Evolutionary conservation across 1,284 basidiomycete genomes (phyloP).

Genomic region (Trichosporon faecale): DNA sequence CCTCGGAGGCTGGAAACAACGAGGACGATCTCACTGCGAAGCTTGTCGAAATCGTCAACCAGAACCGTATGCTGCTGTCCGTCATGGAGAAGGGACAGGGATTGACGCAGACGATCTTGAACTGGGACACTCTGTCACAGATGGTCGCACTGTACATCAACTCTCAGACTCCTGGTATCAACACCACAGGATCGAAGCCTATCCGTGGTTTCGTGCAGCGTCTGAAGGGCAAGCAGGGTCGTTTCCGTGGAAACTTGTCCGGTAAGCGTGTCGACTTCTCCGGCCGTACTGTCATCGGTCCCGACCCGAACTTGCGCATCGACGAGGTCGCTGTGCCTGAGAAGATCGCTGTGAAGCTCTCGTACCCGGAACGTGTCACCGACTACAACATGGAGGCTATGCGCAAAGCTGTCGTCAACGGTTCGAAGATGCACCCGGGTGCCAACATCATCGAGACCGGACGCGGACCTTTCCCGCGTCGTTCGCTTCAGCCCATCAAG

Average conservation of each 20-base stretch:
- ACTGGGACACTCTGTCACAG: conserved; percentile 94
- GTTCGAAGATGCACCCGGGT: conserved; percentile 87
- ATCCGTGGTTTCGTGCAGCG: conserved; percentile 97
- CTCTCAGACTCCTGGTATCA: conserved; percentile 91
- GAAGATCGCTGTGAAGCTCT: conserved; percentile 90
- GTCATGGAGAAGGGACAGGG: conserved; percentile 83
- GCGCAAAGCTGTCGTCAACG: conserved; percentile 78
- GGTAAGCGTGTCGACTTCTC: conserved; percentile 99
- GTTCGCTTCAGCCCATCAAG: conserved; percentile 34
- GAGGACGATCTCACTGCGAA: conserved; percentile 99
- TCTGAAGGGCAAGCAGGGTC: conserved; percentile 97
- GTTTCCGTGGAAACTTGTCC: conserved; percentile 96
- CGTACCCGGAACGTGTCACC: conserved; percentile 95
- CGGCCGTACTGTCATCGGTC: conserved; percentile 96
- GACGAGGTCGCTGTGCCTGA: conserved; percentile 98
- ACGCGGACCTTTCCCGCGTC: conserved; percentile 23
- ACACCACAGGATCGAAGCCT: conserved; percentile 76
- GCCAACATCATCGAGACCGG: conserved; percentile 83
- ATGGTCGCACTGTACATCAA: conserved; percentile 98
- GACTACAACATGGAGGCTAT: conserved; percentile 82
- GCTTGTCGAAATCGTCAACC: conserved; percentile 94
- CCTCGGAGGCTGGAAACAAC: conserved; percentile 90
- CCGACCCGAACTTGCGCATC: conserved; percentile 95
- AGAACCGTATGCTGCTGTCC: conserved; percentile 88
- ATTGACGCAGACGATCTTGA: conserved; percentile 88